Conservation (phyloP, 805 yeast species). For the Zygotorulaspora danielsina region DNA sequence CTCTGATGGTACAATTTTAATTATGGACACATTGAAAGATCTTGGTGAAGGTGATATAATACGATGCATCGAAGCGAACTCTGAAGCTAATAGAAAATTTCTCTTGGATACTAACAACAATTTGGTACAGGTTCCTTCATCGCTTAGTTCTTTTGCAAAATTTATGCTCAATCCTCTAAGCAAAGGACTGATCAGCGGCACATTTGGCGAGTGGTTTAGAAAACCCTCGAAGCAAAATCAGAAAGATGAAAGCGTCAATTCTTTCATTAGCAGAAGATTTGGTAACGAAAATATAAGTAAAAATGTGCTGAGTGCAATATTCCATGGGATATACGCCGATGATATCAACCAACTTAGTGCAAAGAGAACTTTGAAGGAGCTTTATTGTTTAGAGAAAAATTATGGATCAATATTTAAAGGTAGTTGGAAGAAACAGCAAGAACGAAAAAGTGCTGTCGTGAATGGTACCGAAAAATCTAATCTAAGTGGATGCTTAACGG, state of each 20-base stretch:
- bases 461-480: constrained; percentile 2
- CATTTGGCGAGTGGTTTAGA: constrained; percentile 49
- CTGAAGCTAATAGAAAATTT: constrained; percentile 70
- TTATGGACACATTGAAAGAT: constrained; percentile 52
- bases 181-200: constrained; percentile 42
- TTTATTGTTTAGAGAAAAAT: constrained; percentile 54
- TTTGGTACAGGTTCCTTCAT: constrained; percentile 53
- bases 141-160: constrained; percentile 34
- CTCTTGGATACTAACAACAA: constrained; percentile 45
- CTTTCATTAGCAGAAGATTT: constrained; percentile 65
- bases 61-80: constrained; percentile 51
- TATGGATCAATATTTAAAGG: constrained; percentile 56
- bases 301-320: constrained; percentile 71
- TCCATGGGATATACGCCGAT: constrained; percentile 92
- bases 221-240: constrained; percentile 25
- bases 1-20: constrained; percentile 69
- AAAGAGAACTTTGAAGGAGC: constrained; percentile 49
- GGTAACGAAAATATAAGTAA: constrained; percentile 46
- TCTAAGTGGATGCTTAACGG: constrained; percentile 32
- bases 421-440: constrained; percentile 36
- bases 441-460: constrained; percentile 17
- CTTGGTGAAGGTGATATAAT: constrained; percentile 49
- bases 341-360: constrained; percentile 66
- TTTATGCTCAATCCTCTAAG: constrained; percentile 43
- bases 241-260: constrained; percentile 67